Base-by-base conservation (phyloP, 306 rosid genomes). In the Arachis hypogaea region DNA sequence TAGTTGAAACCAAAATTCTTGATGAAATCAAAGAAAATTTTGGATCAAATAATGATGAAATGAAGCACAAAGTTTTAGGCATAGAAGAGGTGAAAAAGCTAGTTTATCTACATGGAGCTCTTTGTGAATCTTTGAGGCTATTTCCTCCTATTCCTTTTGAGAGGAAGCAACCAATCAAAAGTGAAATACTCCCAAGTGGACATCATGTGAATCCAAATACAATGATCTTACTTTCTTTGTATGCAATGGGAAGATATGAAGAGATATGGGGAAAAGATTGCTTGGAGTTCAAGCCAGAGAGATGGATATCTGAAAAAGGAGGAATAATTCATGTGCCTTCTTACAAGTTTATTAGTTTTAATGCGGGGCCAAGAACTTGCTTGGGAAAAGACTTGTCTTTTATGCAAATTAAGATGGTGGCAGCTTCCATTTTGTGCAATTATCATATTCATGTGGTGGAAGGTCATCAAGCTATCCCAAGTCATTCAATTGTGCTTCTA, bases 211-310 rank as follows among this genome's bases (percentile, higher is more conserved):
- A 41, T 9, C 14, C 63, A 0, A 60, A 66, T 1, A 58, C 60
- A 8, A 72, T 0, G 8, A 57, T 89, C 10, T 12, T 85, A 16
- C 9, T 81, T 38, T 70, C 71, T 2, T 18, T 77, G 7, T 89
- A 87, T 57, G 11, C 90, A 41, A 80, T 85, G 83, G 95, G 95
- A 7, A 86, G 95, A 60, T 46, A 54, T 77, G 84, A 79, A 69
- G 68, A 58, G 1, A 67, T 82, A 29, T 87, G 92, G 92, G 94
- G 89, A 5, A 3, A 75, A 42, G 92, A 89, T 66, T 81, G 81
- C 47, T 10, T 61, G 28, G 95, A 89, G 30, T 87, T 87, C 62
- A 89, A 83, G 74, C 92, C 95, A 9, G 92, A 87, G 77, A 81
- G 94, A 18, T 89, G 89, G 94, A 83, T 89, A 1, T 76, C 85